phyloP scores from a whole-genome alignment of 352 stramenopile species.

The Thraustotheca clavata region DNA sequence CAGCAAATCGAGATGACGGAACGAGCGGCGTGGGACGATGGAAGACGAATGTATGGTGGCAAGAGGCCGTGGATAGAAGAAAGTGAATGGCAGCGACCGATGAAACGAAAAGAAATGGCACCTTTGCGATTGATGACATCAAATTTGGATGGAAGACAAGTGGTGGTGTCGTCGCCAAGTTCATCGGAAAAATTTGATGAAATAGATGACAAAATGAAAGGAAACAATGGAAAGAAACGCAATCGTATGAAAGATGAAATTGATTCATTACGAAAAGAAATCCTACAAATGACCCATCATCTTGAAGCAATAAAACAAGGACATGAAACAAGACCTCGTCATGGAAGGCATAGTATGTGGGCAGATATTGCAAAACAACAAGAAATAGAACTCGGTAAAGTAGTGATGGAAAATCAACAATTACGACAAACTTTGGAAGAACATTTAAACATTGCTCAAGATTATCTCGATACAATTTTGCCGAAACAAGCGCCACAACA shows the following conservation, averaged over 20 bases:
- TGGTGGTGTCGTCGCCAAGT: background rate
- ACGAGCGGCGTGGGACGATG: too few species aligned
- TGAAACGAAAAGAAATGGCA: too few species aligned
- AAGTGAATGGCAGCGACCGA: too few species aligned
- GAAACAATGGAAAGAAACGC: constrained; percentile 5
- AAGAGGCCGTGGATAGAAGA: too few species aligned
- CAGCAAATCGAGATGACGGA: too few species aligned
- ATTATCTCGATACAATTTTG: constrained; percentile 19
- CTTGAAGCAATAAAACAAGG: background rate
- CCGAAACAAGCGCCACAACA: background rate
- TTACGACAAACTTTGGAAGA: constrained; percentile 17
- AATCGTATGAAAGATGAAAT: constrained; percentile 23
- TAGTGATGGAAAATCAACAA: constrained; percentile 12
- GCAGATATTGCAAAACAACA: constrained; percentile 21
- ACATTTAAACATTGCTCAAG: constrained; percentile 17
- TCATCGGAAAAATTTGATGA: constrained; percentile 8
- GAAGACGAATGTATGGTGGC: too few species aligned
- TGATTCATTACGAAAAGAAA: constrained; percentile 17
- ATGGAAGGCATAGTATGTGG: background rate
- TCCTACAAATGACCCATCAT: constrained; percentile 11
- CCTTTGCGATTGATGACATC: too few species aligned
- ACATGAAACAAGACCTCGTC: background rate
- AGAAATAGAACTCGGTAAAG: background rate
- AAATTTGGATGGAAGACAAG: too few species aligned
- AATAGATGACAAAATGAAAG: constrained; percentile 11